A percentile compares a stretch with the other conserved stretches of the same genome.
These are phyloP conservation scores for Kokia cookei DNA, from an alignment of 441 rosid genomes.

Conservation along the genomic window DNA sequence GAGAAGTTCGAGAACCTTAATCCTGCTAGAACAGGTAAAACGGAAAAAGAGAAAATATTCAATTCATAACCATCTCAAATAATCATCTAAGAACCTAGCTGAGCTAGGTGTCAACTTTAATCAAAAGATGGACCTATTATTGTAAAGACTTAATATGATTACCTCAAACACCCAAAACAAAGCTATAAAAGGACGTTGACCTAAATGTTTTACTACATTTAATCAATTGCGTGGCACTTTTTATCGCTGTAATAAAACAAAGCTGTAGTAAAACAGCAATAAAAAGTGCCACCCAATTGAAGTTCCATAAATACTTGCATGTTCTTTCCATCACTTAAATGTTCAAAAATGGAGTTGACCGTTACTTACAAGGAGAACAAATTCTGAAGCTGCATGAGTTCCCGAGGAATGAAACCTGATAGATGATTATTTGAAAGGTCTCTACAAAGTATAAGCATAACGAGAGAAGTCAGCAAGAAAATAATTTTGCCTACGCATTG, in stretches of 20 bases:
- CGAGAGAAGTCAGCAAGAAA: constrained; percentile 9
- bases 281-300: too few relatives aligned
- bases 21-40: too few relatives aligned
- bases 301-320: neutral
- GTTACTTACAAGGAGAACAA: constrained; percentile 60
- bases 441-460: constrained; percentile 33
- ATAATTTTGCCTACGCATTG: neutral
- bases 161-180: neutral
- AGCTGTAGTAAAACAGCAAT: too few relatives aligned
- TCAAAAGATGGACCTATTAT: too few relatives aligned
- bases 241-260: too few relatives aligned
- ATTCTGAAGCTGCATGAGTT: constrained; percentile 75
- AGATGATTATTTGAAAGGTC: constrained; percentile 88
- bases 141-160: too few relatives aligned
- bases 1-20: neutral
- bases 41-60: too few relatives aligned
- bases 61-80: too few relatives aligned
- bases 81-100: too few relatives aligned
- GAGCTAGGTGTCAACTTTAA: too few relatives aligned
- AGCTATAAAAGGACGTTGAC: neutral
- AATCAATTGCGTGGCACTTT: too few relatives aligned
- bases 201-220: too few relatives aligned
- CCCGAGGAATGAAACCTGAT: constrained; percentile 74
- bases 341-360: neutral
- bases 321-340: neutral